Percentiles rank a stretch among this genome's conserved stretches.
These are phyloP conservation scores for Arthrobotrys musiformis DNA, from an alignment of 2,329 filamentous ascomycete genomes.

Conservation along the genomic window DNA sequence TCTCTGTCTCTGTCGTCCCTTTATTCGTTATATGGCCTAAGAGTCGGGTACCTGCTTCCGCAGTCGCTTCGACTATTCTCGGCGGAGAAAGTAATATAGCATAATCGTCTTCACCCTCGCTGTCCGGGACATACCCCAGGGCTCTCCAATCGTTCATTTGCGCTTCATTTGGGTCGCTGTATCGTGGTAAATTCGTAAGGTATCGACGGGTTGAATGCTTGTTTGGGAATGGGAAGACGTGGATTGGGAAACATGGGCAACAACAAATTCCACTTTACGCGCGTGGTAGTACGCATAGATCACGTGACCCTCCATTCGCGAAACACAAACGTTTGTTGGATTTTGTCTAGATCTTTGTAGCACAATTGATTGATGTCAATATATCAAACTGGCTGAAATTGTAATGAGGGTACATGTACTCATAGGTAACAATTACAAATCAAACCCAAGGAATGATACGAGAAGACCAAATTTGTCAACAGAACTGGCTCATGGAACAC, in stretches of 20 bases:
- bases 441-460: no score
- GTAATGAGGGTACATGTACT: no score
- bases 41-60: neutral
- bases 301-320: conserved; percentile 8
- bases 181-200: conserved; percentile 20
- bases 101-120: conserved; percentile 59
- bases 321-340: neutral
- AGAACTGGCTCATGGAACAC: no score
- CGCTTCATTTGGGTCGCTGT: conserved; percentile 40
- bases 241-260: conserved; percentile 37
- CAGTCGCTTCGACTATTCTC: neutral
- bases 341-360: no score
- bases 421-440: no score
- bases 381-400: no score
- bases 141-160: conserved; percentile 59
- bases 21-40: neutral
- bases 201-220: conserved; percentile 3
- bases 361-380: no score
- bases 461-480: no score
- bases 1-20: neutral
- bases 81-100: conserved; percentile 45
- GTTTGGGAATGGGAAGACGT: conserved; percentile 25
- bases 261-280: conserved; percentile 53
- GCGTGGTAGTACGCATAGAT: conserved; percentile 13
- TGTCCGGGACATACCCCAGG: conserved; percentile 59